Base-by-base conservation (phyloP, 2,329 filamentous ascomycete species). In the Mariannaea sp. region DNA sequence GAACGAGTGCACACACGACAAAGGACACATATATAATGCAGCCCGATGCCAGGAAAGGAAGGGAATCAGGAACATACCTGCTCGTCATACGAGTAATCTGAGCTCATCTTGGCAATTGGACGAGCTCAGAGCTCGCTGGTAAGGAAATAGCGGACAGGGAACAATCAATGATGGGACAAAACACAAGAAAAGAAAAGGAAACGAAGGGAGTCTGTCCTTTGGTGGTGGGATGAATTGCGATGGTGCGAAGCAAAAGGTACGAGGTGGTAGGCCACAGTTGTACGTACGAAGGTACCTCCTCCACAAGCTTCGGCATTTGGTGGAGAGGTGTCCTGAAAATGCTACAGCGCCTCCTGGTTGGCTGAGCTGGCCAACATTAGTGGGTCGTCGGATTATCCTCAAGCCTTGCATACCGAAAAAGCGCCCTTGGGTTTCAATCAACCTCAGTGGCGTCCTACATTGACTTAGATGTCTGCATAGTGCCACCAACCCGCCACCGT, bases 31-130 rank as follows among this genome's bases (percentile, higher is more conserved):
- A 13, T 13, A 26, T 13, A 24, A 14, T 7, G 19, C 14, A 13
- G 13, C 10, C 20, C 7, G 30, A n/a, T n/a, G n/a, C n/a, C 17
- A 22, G 10, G 33, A n/a, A n/a, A n/a, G n/a, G n/a, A 16, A 16
- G 41, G 39, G 17, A 43, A 32, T n/a, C 5, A n/a, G 19, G 32
- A 47, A 50, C 74, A 60, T 71, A 88, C 88, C 84, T 94, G 86
- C 71, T 96, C 90, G 83, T 99, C 94, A 79, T 99, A 99, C 68
- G 90, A 95, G 81, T 99, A 99, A 75, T 97, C 93, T 69, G 89
- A 90, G 71, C 88, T 92, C 86, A 94, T 94, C 73, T 79, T 86
- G 77, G 66, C 73, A 65, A 65, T 64, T 61, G 61, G 56, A 65
- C 65, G 67, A 71, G 71, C 73, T 70, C 67, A 67, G 64, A 62